Evolutionary conservation across 305 asterid species (phyloP).

Genomic region (Fraxinus platypoda): DNA sequence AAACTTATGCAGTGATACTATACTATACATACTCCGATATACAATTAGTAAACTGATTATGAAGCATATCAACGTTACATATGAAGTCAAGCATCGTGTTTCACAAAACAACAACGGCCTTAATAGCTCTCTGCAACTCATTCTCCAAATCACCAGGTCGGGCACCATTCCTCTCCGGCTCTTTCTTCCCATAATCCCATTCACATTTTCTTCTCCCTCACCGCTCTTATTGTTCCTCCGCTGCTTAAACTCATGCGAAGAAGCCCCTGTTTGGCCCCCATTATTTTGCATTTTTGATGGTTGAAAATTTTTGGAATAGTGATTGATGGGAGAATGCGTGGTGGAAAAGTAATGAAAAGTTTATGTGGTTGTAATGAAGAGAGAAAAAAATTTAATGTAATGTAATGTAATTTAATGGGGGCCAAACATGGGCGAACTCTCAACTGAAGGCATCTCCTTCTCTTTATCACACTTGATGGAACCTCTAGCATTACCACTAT

Average conservation of each 20-base stretch:
- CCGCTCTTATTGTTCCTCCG: constrained; percentile 53
- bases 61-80: neutral
- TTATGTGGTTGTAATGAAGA: too few relatives aligned
- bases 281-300: too few relatives aligned
- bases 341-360: too few relatives aligned
- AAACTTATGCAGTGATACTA: neutral
- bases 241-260: constrained; percentile 51
- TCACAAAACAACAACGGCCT: constrained; percentile 60
- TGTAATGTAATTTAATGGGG: too few relatives aligned
- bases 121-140: constrained; percentile 83
- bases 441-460: constrained; percentile 32
- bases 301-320: too few relatives aligned
- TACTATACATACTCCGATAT: neutral
- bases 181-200: constrained; percentile 33
- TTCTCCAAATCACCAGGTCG: constrained; percentile 58
- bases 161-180: constrained; percentile 38
- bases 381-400: too few relatives aligned
- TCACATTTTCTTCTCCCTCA: constrained; percentile 33
- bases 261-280: too few relatives aligned
- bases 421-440: too few relatives aligned
- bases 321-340: too few relatives aligned
- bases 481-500: constrained; percentile 22
- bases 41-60: constrained; percentile 4
- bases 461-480: neutral
- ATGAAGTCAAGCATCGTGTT: constrained; percentile 13